Percentiles rank a stretch among this genome's conserved stretches.
Evolutionary conservation across 2,329 filamentous ascomycete genomes (phyloP).

Genomic region (Talaromyces funiculosus): DNA sequence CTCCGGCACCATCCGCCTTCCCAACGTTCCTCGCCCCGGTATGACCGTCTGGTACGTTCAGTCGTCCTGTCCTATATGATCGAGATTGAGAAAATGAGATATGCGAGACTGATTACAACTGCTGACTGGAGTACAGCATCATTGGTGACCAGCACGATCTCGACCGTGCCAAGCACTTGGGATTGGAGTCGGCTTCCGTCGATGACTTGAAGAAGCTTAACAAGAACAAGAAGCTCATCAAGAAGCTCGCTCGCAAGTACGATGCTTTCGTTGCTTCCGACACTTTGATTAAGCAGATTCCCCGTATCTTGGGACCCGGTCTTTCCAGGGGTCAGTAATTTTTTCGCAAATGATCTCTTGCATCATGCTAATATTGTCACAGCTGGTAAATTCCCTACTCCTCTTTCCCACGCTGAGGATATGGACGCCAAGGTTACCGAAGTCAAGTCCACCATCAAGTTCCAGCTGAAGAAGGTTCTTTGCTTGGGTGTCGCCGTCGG

Average conservation of each 20-base stretch:
- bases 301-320: conserved; percentile 97
- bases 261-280: conserved; percentile 98
- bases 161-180: conserved; percentile 98
- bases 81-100: neutral
- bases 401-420: conserved; percentile 94
- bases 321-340: conserved; percentile 76
- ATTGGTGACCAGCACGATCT: conserved; percentile 96
- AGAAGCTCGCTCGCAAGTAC: conserved; percentile 99
- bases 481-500: conserved; percentile 99
- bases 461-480: conserved; percentile 99
- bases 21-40: conserved; percentile 81
- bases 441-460: conserved; percentile 99
- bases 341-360: neutral
- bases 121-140: conserved; percentile 51
- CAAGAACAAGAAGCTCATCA: conserved; percentile 99
- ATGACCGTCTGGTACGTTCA: conserved; percentile 71
- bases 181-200: conserved; percentile 94
- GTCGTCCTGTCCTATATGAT: neutral
- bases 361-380: conserved; percentile 20
- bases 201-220: conserved; percentile 99
- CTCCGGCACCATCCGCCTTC: conserved; percentile 97
- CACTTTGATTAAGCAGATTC: conserved; percentile 98
- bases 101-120: neutral
- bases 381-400: conserved; percentile 99
- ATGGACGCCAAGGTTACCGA: conserved; percentile 93